phyloP scores from a whole-genome alignment of 345 rosid species.

The Gossypium herbaceum region DNA sequence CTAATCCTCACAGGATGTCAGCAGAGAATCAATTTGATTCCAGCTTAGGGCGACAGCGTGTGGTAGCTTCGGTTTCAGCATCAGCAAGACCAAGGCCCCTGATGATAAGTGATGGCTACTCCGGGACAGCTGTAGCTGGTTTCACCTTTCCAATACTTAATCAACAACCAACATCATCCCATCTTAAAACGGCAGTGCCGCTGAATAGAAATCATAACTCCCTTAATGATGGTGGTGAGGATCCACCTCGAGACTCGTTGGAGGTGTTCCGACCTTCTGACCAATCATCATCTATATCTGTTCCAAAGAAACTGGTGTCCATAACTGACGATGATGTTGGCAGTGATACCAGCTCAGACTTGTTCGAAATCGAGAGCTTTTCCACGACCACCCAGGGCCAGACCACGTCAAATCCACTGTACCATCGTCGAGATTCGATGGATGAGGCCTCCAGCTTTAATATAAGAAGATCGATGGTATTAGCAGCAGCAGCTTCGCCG shows the following conservation, averaged over 20 bases:
- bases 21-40: conserved; percentile 27
- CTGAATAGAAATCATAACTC: neutral
- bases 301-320: conserved; percentile 20
- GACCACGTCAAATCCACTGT: conserved; percentile 27
- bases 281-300: neutral
- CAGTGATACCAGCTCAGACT: conserved; percentile 92
- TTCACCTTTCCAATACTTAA: conserved; percentile 52
- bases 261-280: conserved; percentile 39
- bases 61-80: neutral
- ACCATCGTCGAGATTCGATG: conserved; percentile 44
- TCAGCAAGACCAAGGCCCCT: neutral
- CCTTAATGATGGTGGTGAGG: neutral
- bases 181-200: conserved; percentile 1
- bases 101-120: neutral
- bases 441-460: conserved; percentile 46
- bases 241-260: conserved; percentile 49
- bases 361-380: conserved; percentile 95
- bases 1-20: conserved; percentile 19
- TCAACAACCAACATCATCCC: conserved; percentile 17
- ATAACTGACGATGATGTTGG: conserved; percentile 51
- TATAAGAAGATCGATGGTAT: conserved; percentile 11
- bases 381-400: conserved; percentile 44
- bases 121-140: conserved; percentile 14
- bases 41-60: conserved; percentile 16
- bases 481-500: neutral